These are phyloP conservation scores for Sergeia podlipaevii DNA, from an alignment of 208 protist genomes.

Conservation along the genomic window DNA sequence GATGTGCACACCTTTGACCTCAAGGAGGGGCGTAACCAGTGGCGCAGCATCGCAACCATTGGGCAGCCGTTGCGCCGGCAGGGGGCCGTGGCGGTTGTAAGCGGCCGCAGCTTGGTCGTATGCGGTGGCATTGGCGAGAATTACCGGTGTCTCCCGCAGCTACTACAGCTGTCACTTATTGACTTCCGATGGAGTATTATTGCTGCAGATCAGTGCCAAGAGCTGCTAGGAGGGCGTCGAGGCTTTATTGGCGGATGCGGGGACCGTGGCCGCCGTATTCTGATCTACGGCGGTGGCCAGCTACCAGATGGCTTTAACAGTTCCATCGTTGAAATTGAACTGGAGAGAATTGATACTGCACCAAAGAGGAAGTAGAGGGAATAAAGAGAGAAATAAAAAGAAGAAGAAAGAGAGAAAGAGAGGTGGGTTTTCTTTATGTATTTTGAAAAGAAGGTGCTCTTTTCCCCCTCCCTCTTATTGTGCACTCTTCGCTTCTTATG, in stretches of 20 bases:
- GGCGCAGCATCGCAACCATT: constrained; percentile 19
- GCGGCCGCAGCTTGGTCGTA: constrained; percentile 23
- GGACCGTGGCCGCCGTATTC: constrained; percentile 18
- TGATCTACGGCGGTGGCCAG: constrained; percentile 31
- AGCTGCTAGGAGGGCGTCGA: constrained; percentile 15
- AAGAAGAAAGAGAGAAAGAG: no score
- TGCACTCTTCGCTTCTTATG: no score
- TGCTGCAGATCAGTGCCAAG: constrained; percentile 11
- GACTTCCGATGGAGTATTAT: constrained; percentile 38
- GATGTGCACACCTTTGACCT: constrained; percentile 35
- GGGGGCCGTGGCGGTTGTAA: constrained; percentile 19
- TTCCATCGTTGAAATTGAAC: constrained; percentile 31
- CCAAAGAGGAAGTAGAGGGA: constrained; percentile 23
- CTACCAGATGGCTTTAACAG: constrained; percentile 14
- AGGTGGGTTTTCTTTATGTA: no score
- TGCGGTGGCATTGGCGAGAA: constrained; percentile 22
- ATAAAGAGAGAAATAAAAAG: not conserved
- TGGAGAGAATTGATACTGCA: constrained; percentile 24
- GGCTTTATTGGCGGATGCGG: constrained; percentile 26
- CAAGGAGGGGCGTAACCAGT: constrained; percentile 18
- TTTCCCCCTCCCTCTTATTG: no score
- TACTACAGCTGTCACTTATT: constrained; percentile 27
- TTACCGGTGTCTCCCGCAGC: constrained; percentile 22
- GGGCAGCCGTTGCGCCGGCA: constrained; percentile 16
- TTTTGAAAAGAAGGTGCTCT: no score